Percentiles rank a stretch among this genome's conserved stretches.
Evolutionary conservation across 495 filamentous ascomycete genomes (phyloP).

Genomic region (Hypoxylon trugodes): DNA sequence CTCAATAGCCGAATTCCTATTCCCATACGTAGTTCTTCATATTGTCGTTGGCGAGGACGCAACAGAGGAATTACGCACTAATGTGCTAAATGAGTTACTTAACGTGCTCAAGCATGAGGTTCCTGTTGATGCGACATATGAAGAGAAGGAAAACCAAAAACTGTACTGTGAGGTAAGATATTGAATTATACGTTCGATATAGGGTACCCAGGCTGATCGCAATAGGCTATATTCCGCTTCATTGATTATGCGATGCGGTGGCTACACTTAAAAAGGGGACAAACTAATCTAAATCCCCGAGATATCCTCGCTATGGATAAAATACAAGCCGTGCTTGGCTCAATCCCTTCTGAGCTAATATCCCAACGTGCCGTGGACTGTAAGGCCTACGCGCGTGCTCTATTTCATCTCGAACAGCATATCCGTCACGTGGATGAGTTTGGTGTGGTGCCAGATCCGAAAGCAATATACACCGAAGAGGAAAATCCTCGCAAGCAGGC

Average conservation of each 20-base stretch:
- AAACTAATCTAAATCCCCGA: conserved; percentile 43
- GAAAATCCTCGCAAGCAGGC: no score
- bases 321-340: conserved; percentile 58
- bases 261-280: conserved; percentile 78
- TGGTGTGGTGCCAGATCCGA: no score
- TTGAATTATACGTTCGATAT: background rate
- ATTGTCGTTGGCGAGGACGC: conserved; percentile 71
- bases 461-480: conserved; percentile 47
- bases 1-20: conserved; percentile 81
- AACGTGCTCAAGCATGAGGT: conserved; percentile 71
- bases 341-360: conserved; percentile 85
- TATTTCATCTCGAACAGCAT: conserved; percentile 94
- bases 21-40: conserved; percentile 86
- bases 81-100: conserved; percentile 74
- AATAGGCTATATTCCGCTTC: conserved; percentile 84
- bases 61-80: conserved; percentile 67
- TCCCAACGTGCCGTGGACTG: conserved; percentile 88
- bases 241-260: conserved; percentile 91
- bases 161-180: conserved; percentile 79
- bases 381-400: conserved; percentile 86
- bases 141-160: conserved; percentile 73
- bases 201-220: background rate
- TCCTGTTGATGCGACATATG: conserved; percentile 58
- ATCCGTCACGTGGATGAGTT: conserved; percentile 64
- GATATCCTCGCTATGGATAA: conserved; percentile 47